Percentiles rank a stretch among this genome's conserved stretches.
Conservation (phyloP, 2,329 filamentous ascomycete species). For the Pseudogymnoascus sp. region DNA sequence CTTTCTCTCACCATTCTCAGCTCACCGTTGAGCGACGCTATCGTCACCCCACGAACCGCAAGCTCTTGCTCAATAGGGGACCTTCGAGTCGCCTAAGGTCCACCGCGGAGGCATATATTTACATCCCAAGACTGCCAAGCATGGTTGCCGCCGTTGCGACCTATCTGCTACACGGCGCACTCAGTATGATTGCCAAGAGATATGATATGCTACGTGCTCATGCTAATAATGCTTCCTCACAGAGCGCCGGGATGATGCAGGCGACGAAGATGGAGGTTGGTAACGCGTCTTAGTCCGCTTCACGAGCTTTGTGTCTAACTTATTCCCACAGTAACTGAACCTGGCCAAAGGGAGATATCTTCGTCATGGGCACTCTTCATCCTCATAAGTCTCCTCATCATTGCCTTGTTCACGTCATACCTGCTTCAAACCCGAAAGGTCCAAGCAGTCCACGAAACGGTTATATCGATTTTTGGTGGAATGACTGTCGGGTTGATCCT, state of each 20-base stretch:
- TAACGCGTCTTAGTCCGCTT: not conserved
- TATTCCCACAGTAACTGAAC: conserved; percentile 54
- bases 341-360: conserved; percentile 86
- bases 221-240: conserved; percentile 17
- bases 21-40: conserved; percentile 27
- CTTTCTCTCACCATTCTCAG: conserved; percentile 19
- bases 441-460: conserved; percentile 94
- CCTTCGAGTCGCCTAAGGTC: conserved; percentile 1
- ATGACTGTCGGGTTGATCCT: conserved; percentile 93
- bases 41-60: conserved; percentile 7
- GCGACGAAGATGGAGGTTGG: conserved; percentile 23
- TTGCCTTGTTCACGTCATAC: conserved; percentile 94
- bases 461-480: conserved; percentile 97
- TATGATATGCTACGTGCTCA: not conserved
- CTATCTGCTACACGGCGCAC: not conserved
- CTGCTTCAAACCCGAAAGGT: conserved; percentile 94
- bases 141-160: conserved; percentile 8
- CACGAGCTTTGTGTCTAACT: conserved; percentile 17
- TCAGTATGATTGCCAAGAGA: not conserved
- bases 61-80: conserved; percentile 8
- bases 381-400: conserved; percentile 85
- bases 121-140: conserved; percentile 9
- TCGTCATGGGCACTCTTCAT: conserved; percentile 98
- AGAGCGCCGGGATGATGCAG: conserved; percentile 27
- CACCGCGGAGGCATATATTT: not conserved